These are phyloP conservation scores for Fusarium armeniacum DNA, from an alignment of 2,329 filamentous ascomycete genomes.

Conservation along the genomic window DNA sequence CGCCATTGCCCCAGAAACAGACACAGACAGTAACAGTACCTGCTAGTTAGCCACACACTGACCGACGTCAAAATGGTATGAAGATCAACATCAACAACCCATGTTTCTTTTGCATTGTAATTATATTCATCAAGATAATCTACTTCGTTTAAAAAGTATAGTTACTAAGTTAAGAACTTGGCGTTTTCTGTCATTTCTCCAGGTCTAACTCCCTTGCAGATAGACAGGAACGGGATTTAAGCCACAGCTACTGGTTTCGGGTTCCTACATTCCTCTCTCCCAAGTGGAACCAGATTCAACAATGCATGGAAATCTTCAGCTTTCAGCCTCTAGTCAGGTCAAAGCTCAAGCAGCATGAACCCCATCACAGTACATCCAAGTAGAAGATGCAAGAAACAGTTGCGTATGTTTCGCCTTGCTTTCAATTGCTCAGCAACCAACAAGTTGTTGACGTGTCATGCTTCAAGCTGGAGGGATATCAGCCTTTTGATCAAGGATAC, in stretches of 20 bases:
- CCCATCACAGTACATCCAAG: not conserved
- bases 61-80: conserved; percentile 18
- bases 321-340: not conserved
- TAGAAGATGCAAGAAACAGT: conserved; percentile 4
- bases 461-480: not conserved
- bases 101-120: not conserved
- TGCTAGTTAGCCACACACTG: conserved; percentile 24
- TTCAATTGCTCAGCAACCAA: conserved; percentile 20
- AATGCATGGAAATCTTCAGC: conserved; percentile 3
- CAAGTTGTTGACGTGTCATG: conserved; percentile 29
- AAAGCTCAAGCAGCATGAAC: conserved; percentile 18
- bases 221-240: conserved; percentile 10
- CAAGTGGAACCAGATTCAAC: conserved; percentile 2
- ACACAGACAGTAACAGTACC: conserved; percentile 46
- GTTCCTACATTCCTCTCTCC: conserved; percentile 26
- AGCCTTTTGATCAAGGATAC: not conserved
- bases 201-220: conserved; percentile 1
- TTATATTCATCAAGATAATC: not conserved
- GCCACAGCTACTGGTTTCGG: conserved; percentile 13
- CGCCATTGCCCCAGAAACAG: conserved; percentile 51
- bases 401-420: conserved; percentile 8
- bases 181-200: not conserved
- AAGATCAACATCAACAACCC: conserved; percentile 25
- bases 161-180: no score
- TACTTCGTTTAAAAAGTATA: not conserved